Evolutionary conservation across 345 rosid genomes (phyloP), one percentile per base, ranked within the genome.

Genomic region (Dipteronia dyeriana): DNA sequence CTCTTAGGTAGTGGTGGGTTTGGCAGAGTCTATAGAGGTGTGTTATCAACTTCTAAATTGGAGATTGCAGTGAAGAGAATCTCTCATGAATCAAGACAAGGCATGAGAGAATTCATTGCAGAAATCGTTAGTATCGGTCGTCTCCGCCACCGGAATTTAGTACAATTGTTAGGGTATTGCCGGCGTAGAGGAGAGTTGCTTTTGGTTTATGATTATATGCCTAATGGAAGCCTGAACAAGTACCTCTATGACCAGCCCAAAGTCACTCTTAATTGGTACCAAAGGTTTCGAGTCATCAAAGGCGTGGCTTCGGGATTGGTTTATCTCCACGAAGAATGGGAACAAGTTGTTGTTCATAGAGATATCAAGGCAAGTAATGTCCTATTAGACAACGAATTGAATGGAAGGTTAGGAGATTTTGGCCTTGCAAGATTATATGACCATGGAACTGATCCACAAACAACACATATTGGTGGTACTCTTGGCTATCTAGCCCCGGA

Each of bases 401-500:
- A 86, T 1, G 92, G 87, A 20, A 83, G 89, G 16, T 64, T 91
- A 6, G 91, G 93, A 0, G 95, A 91, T 77, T 91, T 91, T 45
- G 93, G 95, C 7, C 86, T 91, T 10, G 91, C 93, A 5, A 85
- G 87, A 75, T 84, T 88, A 43, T 86, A 88, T 71, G 90, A 88
- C 72, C 95, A 89, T 6, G 91, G 91, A 5, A 77, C 79, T 1
- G 89, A 85, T 79, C 91, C 92, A 14, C 90, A 81, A 74, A 89
- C 93, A 0, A 91, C 95, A 17, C 88, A 76, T 4, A 71, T 89
- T 1, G 93, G 80, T 0, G 91, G 95, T 0, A 91, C 93, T 1
- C 76, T 87, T 25, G 95, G 93, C 2, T 91, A 91, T 81, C 76
- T 89, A 4, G 95, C 95, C 4, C 95, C 95, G 5, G 93, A 91